Base-by-base conservation (phyloP, 257 asterid genomes). In the Paraleonurus japonicus region DNA sequence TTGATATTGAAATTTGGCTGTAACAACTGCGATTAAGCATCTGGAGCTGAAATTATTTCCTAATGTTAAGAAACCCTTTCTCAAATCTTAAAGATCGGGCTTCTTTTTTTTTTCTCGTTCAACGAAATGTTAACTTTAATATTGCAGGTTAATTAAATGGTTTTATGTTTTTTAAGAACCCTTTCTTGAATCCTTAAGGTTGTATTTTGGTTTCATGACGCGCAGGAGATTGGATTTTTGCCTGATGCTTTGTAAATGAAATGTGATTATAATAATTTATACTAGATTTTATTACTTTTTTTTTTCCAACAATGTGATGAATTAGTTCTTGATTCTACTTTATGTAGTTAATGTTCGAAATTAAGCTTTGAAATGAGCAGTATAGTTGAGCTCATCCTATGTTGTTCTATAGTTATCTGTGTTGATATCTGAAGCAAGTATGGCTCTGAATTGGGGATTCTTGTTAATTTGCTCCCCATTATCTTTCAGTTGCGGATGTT, bases 401-500 rank as follows among this genome's bases (percentile, higher is more conserved):
- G 58, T 50, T 17, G 24, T 17, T 17, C 24, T 32, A 22, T 13
- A 8, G 27, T 54, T 45, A 47, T 53, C 22, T 33, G 3, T 59
- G 7, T 61, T 57, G 48, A 39, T 45, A 57, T 64, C 59, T n/a
- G n/a, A n/a, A n/a, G n/a, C n/a, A n/a, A n/a, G n/a, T n/a, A n/a
- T n/a, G n/a, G n/a, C n/a, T n/a, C n/a, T 59, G 48, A 15, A 60
- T 39, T 54, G 48, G 6, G 65, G 55, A 39, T 15, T 58, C 54
- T 16, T 19, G 67, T 77, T 65, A 0, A 53, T 68, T 53, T 27
- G 27, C 19, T 26, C 33, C n/a, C 28, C 32, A 43, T 15, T 70
- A 20, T 58, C 32, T 60, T 75, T 75, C 85, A 88, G 94, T 77
- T 73, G 72, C 86, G 48, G 79, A 65, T 72, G 88, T 60, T 15